These are phyloP conservation scores for Helicocarpus griseus DNA, from an alignment of 2,329 filamentous ascomycete species.

Conservation along the genomic window DNA sequence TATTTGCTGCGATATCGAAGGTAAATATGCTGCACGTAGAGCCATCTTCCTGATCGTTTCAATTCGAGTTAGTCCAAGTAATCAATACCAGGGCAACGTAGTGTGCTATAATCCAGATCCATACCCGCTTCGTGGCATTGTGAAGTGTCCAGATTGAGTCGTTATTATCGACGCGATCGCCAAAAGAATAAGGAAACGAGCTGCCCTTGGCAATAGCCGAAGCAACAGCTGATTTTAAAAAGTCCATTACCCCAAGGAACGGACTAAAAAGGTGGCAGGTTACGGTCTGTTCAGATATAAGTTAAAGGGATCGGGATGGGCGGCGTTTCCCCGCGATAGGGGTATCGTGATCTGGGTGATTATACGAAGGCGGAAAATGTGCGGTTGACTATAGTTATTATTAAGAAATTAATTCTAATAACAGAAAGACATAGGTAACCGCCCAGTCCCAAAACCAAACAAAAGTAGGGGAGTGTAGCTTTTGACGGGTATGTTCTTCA, in stretches of 20 bases:
- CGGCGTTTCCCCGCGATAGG: too few relatives aligned
- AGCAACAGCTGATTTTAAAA: conserved; percentile 92
- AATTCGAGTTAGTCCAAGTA: conserved; percentile 11
- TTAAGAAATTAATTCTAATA: too few relatives aligned
- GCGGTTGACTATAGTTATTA: too few relatives aligned
- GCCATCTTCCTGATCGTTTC: conserved; percentile 65
- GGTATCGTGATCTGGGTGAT: too few relatives aligned
- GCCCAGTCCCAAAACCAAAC: too few relatives aligned
- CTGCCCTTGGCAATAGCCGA: conserved; percentile 94
- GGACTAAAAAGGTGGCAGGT: not conserved
- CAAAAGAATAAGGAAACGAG: conserved; percentile 84
- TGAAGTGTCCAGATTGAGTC: conserved; percentile 94
- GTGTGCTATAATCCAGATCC: conserved; percentile 16
- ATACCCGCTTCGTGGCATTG: conserved; percentile 83
- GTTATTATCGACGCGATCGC: conserved; percentile 83
- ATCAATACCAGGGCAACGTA: conserved; percentile 1
- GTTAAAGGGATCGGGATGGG: not conserved
- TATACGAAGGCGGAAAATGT: too few relatives aligned
- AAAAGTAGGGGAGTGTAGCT: too few relatives aligned
- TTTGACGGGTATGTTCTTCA: too few relatives aligned
- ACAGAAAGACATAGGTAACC: too few relatives aligned
- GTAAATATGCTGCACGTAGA: conserved; percentile 95
- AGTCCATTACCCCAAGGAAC: conserved; percentile 61
- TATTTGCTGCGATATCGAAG: conserved; percentile 79
- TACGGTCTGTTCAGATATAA: not conserved